Base-by-base conservation (phyloP, 495 filamentous ascomycete species). In the Aspergillus egyptiacus region DNA sequence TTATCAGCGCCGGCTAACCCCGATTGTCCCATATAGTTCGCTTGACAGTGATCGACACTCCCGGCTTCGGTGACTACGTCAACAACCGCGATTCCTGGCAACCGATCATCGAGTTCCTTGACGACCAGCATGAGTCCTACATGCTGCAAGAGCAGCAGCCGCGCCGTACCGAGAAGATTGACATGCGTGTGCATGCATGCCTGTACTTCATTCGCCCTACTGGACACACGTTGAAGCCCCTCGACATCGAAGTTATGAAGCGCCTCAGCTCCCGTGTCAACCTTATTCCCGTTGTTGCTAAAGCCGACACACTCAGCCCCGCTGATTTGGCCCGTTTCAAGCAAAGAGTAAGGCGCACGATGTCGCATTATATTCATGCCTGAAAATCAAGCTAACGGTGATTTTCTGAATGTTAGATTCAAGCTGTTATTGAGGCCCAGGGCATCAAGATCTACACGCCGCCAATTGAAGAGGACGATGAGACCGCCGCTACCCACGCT, bases 141-240 rank as follows among this genome's bases (percentile, higher is more conserved):
- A 98, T 98, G 93, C 78, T 98, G 64, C 93, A 98, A 78, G 93
- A 98, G 81, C 93, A 98, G 73, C 93, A 98, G 71, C 93, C 93
- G 54, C 88, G 89, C 70, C 88, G 93, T 58, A 83, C 84, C 51
- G 93, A 97, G 73, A 98, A 97, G 81, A 97, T 98, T 59, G 93
- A 98, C 65, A 87, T 98, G 68, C 90, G 93, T 73, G 93, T 98
- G 33, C 93, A 98, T 65, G 88, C 94, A 40, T 98, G 93, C 71
- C 69, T 98, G 63, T 98, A 98, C 79, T 98, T 98, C 76, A 97
- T 98, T 70, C 78, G 93, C 68, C 93, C 93, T 32, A 98, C 93
- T 44, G 93, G 93, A 60, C 93, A 98, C 77, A 96, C 93, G 48
- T 72, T 98, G 58, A 98, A 98, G 84, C 94, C 93, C 35, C 78